Conservation (phyloP, 2,329 filamentous ascomycete genomes). For the Diaporthe vexans region DNA sequence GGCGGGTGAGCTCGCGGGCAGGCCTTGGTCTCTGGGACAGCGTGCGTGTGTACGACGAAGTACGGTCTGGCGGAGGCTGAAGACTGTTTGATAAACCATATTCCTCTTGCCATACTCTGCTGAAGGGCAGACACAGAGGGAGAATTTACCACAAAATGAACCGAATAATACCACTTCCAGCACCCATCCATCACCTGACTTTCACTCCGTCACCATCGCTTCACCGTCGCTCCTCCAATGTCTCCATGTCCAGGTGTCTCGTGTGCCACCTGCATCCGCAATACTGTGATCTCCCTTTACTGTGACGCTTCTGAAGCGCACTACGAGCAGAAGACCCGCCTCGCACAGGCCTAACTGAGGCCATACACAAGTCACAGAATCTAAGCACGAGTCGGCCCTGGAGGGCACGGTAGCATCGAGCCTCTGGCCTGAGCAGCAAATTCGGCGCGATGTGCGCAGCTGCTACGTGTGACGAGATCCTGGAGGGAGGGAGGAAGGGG, state of each 20-base stretch:
- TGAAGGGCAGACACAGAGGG: conserved; percentile 7
- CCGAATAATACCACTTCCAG: conserved; percentile 25
- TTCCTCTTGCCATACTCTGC: conserved; percentile 3
- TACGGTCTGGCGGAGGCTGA: conserved; percentile 25
- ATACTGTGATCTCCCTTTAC: background rate
- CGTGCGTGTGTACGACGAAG: conserved; percentile 12
- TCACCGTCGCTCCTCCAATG: background rate
- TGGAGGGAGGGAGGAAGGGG: background rate
- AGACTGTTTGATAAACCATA: conserved; percentile 25
- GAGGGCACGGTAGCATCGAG: conserved; percentile 11
- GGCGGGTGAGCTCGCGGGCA: background rate
- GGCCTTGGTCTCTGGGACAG: conserved; percentile 17
- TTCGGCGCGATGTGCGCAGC: conserved; percentile 4
- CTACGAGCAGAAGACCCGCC: too few species aligned
- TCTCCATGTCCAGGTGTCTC: background rate
- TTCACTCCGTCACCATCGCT: background rate
- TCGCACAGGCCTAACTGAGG: conserved; percentile 2
- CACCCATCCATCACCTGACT: background rate
- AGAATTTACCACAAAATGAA: background rate
- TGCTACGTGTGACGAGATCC: conserved; percentile 24
- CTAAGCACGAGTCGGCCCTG: background rate
- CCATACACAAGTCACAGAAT: background rate
- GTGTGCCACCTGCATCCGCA: too few species aligned
- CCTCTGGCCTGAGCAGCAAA: background rate
- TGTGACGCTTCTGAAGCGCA: conserved; percentile 12